Base-by-base conservation (phyloP, 352 stramenopile genomes). In the Globisporangium iwayamae region DNA sequence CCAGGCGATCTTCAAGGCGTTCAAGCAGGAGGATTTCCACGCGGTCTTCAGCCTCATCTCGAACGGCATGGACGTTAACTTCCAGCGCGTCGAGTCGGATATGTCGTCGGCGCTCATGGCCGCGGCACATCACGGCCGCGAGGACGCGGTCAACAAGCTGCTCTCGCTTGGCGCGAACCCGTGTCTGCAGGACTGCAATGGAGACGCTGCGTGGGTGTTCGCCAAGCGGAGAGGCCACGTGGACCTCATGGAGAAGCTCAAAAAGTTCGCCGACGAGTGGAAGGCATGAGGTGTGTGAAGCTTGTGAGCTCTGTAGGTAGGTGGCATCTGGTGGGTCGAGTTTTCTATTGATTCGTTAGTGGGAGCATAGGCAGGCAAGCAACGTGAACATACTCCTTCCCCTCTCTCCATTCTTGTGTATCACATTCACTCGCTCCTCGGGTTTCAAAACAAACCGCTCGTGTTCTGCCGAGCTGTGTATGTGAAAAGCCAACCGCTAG, bases 41-140 rank as follows among this genome's bases (percentile, higher is more conserved):
- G 79, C 81, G 14, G 79, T 89, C 16, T 93, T 93, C 60, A 90
- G 79, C 67, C 66, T 93, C n/a, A 73, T 91, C 52, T 68, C 82
- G 48, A 93, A 93, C 56, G 85, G 83, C 65, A 90, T 90, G 82
- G 81, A 93, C 62, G 79, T 93, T n/a, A 91, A 93, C 67, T 93
- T 93, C 59, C 82, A 91, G 73, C 79, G 85, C 52, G 68, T 89
- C 54, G 85, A 93, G 73, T 91, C 81, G 38, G 85, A 93, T 62
- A 65, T 67, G 64, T 91, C 82, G 62, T 80, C 82, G 1, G 85
- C 80, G 47, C 71, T 93, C 43, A 93, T 93, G 85, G 85, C 85
- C 1, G 85, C 82, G 22, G 85, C 85, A 20, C 82, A 91, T 64
- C 82, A 93, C 65, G 85, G 85, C n/a, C 82, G 85, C 1, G 85